Percentiles rank a stretch among this genome's conserved stretches.
These are phyloP conservation scores for Talaromyces albobiverticillius DNA, from an alignment of 2,329 filamentous ascomycete genomes.

Conservation along the genomic window DNA sequence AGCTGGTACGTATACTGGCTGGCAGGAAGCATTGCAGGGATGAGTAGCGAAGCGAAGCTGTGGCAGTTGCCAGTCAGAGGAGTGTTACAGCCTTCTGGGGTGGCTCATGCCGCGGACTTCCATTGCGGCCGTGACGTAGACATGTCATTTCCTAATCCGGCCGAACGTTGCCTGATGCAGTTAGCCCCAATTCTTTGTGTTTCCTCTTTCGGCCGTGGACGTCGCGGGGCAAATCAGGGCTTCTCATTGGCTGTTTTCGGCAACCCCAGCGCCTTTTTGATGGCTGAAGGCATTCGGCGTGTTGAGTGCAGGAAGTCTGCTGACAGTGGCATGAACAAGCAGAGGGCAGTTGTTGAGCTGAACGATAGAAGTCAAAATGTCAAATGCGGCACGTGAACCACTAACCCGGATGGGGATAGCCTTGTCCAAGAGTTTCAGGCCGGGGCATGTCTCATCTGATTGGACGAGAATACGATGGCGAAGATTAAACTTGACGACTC, in stretches of 20 bases:
- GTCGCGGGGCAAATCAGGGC: neutral
- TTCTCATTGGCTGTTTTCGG: neutral
- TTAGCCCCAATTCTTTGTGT: neutral
- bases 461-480: neutral
- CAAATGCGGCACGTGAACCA: neutral
- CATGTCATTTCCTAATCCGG: constrained; percentile 2
- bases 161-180: neutral
- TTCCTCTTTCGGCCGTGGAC: neutral
- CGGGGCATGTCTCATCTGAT: neutral
- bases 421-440: neutral
- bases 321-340: too few species aligned
- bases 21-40: too few species aligned
- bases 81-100: too few species aligned
- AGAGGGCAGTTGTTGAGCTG: too few species aligned
- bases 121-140: constrained; percentile 8
- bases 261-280: neutral
- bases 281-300: too few species aligned
- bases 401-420: neutral
- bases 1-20: too few species aligned
- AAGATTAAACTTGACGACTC: neutral
- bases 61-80: too few species aligned
- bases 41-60: too few species aligned
- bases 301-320: too few species aligned
- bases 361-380: too few species aligned
- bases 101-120: constrained; percentile 1